Evolutionary conservation across 495 filamentous ascomycete species (phyloP).

Genomic region (Penicillium steckii): DNA sequence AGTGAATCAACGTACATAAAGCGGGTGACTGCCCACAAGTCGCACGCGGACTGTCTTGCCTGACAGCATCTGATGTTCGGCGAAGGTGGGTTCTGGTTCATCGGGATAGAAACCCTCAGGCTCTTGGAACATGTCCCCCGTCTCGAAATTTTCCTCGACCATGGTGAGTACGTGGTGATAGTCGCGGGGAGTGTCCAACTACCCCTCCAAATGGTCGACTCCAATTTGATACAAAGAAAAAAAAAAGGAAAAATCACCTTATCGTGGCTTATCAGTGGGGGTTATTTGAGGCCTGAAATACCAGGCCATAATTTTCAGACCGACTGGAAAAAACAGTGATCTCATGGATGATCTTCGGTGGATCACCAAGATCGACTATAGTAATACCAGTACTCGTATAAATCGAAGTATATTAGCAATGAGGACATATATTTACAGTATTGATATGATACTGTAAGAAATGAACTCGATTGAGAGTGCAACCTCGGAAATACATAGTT

Average conservation of each 20-base stretch:
- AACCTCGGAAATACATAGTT: too few species aligned
- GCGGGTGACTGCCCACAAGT: conserved; percentile 84
- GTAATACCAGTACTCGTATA: too few species aligned
- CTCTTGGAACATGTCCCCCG: conserved; percentile 68
- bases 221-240: background rate
- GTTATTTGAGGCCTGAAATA: background rate
- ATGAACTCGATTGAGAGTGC: too few species aligned
- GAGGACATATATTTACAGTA: too few species aligned
- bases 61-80: conserved; percentile 64
- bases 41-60: conserved; percentile 67
- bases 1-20: conserved; percentile 60
- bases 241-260: background rate
- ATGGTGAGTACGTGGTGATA: conserved; percentile 6
- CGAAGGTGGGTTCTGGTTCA: conserved; percentile 64
- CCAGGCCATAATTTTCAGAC: too few species aligned
- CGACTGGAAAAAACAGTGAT: background rate
- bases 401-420: too few species aligned
- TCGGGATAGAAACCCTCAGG: conserved; percentile 75
- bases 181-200: background rate
- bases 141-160: conserved; percentile 42
- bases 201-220: background rate
- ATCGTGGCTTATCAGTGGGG: conserved; percentile 1
- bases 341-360: background rate
- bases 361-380: too few species aligned
- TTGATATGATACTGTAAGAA: too few species aligned